A percentile compares a stretch with the other conserved stretches of the same genome.
These are phyloP conservation scores for Lasiosphaeriaceae sp. DNA, from an alignment of 495 filamentous ascomycete genomes.

Conservation along the genomic window DNA sequence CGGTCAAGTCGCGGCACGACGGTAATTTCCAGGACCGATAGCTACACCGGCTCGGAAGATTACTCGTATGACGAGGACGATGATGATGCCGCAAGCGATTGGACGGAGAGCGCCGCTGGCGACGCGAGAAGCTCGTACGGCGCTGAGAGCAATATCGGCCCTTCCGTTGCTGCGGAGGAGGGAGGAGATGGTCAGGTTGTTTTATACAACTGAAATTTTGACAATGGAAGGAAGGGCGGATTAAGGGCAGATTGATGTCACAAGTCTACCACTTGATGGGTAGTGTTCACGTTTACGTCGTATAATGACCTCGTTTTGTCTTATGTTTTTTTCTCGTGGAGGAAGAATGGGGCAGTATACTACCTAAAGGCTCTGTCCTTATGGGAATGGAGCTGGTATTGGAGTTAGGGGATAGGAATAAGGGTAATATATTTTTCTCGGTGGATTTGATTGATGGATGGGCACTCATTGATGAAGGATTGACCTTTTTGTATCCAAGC, in stretches of 20 bases:
- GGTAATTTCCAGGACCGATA: constrained; percentile 55
- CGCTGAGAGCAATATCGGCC: constrained; percentile 17
- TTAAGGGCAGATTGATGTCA: background rate
- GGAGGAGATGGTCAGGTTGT: background rate
- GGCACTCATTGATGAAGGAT: no score
- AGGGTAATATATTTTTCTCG: background rate
- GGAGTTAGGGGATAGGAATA: no score
- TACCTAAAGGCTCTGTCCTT: no score
- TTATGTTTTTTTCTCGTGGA: background rate
- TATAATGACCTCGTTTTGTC: background rate
- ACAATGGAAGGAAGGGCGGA: background rate
- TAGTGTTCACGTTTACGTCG: background rate
- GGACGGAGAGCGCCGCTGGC: constrained; percentile 32
- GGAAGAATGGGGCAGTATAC: background rate
- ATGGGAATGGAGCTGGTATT: no score
- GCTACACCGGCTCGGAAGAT: constrained; percentile 42
- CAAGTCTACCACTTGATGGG: background rate
- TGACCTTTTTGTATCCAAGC: background rate
- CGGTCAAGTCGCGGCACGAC: constrained; percentile 36
- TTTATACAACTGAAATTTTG: background rate
- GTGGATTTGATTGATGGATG: background rate
- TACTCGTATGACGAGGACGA: constrained; percentile 16
- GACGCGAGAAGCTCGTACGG: background rate
- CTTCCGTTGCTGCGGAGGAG: background rate
- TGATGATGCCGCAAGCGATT: constrained; percentile 34